Base-by-base conservation (phyloP, 2,329 filamentous ascomycete genomes). In the Sporothrix schenckii region DNA sequence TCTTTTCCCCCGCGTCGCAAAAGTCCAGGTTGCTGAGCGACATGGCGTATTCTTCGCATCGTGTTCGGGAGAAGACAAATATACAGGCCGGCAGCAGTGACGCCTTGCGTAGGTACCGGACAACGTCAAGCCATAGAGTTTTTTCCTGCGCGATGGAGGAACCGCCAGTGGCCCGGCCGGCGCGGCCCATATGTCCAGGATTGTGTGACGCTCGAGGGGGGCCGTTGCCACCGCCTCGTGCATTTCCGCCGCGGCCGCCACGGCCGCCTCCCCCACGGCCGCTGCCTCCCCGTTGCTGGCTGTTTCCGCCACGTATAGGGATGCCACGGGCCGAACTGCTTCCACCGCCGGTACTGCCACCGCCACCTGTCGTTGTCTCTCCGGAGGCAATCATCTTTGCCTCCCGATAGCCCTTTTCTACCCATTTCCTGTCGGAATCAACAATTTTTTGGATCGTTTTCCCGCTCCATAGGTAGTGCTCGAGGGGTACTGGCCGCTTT, bases 51-150 rank as follows among this genome's bases (percentile, higher is more conserved):
- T 98, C 93, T 79, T 99, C 95, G 76, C 95, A 98, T 68, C 95
- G 86, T 80, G 95, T 97, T 82, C 98, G 99, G 2, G 95, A 99
- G 80, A 99, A 99, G 70, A 99, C 94, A 77, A 99, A 99, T 74
- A 99, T 97, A 79, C 94, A 98, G 10, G 92, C 93, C 0, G 95
- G 95, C 3, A 99, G 86, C 4, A 99, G 85, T 65, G 88, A 92
- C 68, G 93, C 88, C 79, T 97, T 97, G 76, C 90, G 92, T 69
- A 99, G 84, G 80, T 92, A 93, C 76, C 97, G 92, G 2, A 99
- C 93, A 52, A 99, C 86, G 77, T 97, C 92, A 49, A 98, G 94
- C 95, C 95, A 99, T 9, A 97, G 86, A 73, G 94, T 98, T 78
- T 93, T 94, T 81, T 99, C 95, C 79, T 99, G 95, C 0, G 93